Percentiles rank a stretch among this genome's conserved stretches.
Conservation (phyloP, 768 basidiomycete genomes). For the Leccinum arenicola region DNA sequence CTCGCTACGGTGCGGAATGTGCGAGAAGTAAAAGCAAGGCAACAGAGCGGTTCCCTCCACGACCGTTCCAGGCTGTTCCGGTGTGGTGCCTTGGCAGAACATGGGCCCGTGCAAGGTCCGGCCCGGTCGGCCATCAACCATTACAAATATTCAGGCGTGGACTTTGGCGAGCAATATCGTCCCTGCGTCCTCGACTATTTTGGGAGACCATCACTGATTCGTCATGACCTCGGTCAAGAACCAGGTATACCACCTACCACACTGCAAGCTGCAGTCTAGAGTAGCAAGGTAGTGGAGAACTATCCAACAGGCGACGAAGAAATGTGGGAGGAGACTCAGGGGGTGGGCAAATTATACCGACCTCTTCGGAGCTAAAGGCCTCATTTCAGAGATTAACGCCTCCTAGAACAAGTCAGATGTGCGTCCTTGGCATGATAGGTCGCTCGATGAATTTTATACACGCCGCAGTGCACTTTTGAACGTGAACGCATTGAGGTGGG, state of each 20-base stretch:
- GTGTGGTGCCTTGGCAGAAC: neutral
- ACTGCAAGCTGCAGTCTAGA: neutral
- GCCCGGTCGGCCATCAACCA: neutral
- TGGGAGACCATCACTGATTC: neutral
- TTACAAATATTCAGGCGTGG: neutral
- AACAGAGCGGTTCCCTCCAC: neutral
- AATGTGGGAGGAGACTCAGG: neutral
- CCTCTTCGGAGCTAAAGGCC: neutral
- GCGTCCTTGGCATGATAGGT: neutral
- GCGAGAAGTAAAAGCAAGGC: neutral
- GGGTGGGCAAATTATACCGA: neutral
- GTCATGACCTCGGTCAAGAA: neutral
- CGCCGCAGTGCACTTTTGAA: neutral
- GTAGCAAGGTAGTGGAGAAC: neutral
- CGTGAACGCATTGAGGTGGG: neutral
- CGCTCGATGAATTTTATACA: neutral
- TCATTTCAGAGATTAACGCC: neutral
- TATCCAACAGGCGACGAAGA: neutral
- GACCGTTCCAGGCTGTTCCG: neutral
- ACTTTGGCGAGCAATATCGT: constrained; percentile 5
- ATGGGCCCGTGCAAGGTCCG: neutral
- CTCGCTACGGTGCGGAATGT: neutral
- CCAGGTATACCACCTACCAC: neutral
- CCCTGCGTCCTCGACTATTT: constrained; percentile 4
- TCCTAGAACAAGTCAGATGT: neutral